Evolutionary conservation across 768 basidiomycete species (phyloP).

Genomic region (Cubamyces lactineus): DNA sequence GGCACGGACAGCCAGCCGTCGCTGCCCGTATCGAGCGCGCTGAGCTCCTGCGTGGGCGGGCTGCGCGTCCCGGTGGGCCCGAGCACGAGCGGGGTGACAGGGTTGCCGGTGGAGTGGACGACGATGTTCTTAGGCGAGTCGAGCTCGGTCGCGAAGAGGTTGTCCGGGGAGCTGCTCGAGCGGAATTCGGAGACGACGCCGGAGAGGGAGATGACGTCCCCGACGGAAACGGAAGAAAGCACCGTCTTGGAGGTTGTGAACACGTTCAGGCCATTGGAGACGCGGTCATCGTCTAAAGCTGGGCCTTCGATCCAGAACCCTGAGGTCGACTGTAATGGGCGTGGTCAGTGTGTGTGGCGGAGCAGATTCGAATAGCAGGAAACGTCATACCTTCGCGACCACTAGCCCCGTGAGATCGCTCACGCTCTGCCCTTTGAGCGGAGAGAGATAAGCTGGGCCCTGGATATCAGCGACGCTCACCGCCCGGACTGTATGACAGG

Average conservation of each 20-base stretch:
- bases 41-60: conserved; percentile 54
- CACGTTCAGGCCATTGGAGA: conserved; percentile 54
- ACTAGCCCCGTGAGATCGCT: conserved; percentile 33
- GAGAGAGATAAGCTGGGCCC: conserved; percentile 34
- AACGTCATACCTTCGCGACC: conserved; percentile 28
- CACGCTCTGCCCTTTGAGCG: conserved; percentile 32
- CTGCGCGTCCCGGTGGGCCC: conserved; percentile 45
- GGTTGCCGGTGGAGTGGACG: conserved; percentile 50
- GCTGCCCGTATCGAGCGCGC: conserved; percentile 52
- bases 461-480: conserved; percentile 35
- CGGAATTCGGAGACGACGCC: conserved; percentile 55
- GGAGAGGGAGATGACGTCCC: conserved; percentile 51
- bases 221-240: conserved; percentile 42
- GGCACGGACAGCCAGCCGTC: conserved; percentile 61
- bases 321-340: conserved; percentile 29
- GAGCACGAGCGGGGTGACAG: conserved; percentile 52
- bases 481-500: conserved; percentile 8
- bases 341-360: not conserved
- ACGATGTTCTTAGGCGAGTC: conserved; percentile 49
- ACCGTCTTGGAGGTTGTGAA: conserved; percentile 48
- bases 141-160: conserved; percentile 55
- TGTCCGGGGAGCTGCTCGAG: conserved; percentile 43
- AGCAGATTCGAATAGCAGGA: not conserved
- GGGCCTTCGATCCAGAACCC: conserved; percentile 55
- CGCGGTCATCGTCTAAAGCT: conserved; percentile 43